phyloP scores from a whole-genome alignment of 768 basidiomycete genomes.

The Boletus fagicola region DNA sequence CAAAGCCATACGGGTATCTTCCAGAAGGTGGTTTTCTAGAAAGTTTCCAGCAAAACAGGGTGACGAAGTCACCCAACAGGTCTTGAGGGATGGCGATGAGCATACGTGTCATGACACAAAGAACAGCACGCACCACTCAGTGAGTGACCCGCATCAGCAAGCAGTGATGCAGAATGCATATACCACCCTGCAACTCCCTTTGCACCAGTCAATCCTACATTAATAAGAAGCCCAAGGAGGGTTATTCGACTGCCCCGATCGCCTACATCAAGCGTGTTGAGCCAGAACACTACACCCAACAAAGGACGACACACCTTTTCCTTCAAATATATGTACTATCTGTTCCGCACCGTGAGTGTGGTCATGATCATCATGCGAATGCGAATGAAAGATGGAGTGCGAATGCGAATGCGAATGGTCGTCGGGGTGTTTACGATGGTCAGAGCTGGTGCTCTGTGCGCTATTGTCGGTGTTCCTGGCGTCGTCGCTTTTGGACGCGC shows the following conservation, averaged over 20 bases:
- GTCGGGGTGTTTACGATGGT: slow-evolving; percentile 35
- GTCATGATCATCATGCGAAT: slow-evolving; percentile 59
- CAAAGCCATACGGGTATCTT: slow-evolving; percentile 83
- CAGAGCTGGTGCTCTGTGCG: slow-evolving; percentile 27
- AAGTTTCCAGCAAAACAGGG: slow-evolving; percentile 83
- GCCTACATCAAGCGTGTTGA: slow-evolving; percentile 39
- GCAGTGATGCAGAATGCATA: slow-evolving; percentile 84
- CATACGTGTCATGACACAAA: slow-evolving; percentile 1
- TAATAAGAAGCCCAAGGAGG: slow-evolving; percentile 77
- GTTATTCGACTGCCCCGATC: slow-evolving; percentile 85
- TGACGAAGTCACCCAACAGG: slow-evolving; percentile 87
- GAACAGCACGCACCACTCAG: slow-evolving; percentile 63
- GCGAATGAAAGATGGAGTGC: slow-evolving; percentile 65
- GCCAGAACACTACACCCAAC: background rate
- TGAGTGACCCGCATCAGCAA: slow-evolving; percentile 94
- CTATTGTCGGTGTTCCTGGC: slow-evolving; percentile 26
- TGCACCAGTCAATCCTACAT: slow-evolving; percentile 73
- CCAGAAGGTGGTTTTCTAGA: slow-evolving; percentile 79
- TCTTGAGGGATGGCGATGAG: slow-evolving; percentile 41
- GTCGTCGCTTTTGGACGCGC: slow-evolving; percentile 19
- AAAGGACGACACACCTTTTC: slow-evolving; percentile 48
- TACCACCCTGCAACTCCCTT: slow-evolving; percentile 90
- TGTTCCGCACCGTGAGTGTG: slow-evolving; percentile 62
- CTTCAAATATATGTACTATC: slow-evolving; percentile 65
- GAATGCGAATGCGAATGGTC: slow-evolving; percentile 59